Conservation (phyloP, 2,329 filamentous ascomycete species). For the Knoxdaviesia proteae region DNA sequence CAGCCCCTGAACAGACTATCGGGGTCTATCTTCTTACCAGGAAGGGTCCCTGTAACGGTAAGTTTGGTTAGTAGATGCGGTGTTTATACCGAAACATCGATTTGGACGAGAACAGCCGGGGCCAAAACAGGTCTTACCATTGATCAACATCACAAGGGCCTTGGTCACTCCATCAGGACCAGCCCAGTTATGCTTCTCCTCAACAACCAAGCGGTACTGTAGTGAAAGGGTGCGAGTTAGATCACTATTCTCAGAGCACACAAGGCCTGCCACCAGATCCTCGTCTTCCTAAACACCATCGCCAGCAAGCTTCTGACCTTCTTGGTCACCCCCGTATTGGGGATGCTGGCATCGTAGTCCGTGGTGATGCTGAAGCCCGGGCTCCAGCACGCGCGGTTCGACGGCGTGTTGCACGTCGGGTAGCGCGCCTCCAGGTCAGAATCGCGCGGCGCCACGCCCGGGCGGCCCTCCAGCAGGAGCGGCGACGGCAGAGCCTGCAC, state of each 20-base stretch:
- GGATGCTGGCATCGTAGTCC: conserved; percentile 12
- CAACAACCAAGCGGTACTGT: conserved; percentile 6
- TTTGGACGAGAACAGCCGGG: neutral
- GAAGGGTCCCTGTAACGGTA: conserved; percentile 3
- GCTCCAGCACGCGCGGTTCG: conserved; percentile 8
- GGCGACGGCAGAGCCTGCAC: conserved; percentile 2
- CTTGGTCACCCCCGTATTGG: conserved; percentile 9
- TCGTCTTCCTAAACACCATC: too few relatives aligned
- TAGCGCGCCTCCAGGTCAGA: conserved; percentile 1
- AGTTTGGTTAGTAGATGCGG: neutral
- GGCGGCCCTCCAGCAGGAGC: conserved; percentile 1
- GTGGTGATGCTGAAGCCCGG: conserved; percentile 12
- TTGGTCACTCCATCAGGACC: conserved; percentile 7
- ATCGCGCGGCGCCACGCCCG: conserved; percentile 13
- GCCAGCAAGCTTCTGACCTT: conserved; percentile 1
- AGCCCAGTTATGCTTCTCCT: conserved; percentile 4
- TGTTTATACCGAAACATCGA: neutral
- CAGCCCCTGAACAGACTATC: too few relatives aligned
- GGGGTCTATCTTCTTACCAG: conserved; percentile 3
- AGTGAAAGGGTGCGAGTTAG: too few relatives aligned
- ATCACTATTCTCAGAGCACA: too few relatives aligned
- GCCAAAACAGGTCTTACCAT: conserved; percentile 3
- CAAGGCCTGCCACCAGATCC: too few relatives aligned
- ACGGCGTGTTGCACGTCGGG: conserved; percentile 8
- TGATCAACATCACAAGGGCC: conserved; percentile 8